Conservation (phyloP, 148 eudicot species). For the Camellia japonica region DNA sequence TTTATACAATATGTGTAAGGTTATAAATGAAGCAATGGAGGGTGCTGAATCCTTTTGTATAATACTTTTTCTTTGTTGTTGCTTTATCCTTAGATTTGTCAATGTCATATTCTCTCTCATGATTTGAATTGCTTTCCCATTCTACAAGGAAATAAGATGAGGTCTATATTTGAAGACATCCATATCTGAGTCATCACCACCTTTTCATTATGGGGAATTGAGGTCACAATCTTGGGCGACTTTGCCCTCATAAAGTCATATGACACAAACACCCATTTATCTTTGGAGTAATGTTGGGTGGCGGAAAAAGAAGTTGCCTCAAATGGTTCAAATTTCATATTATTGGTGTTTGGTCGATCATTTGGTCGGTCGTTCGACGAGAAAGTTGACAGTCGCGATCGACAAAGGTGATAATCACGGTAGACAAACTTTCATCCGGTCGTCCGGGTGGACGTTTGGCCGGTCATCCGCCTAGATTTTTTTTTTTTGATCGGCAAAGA, state of each 20-base stretch:
- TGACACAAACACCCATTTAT: neutral
- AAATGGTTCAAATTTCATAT: too few relatives aligned
- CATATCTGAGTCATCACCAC: constrained; percentile 36
- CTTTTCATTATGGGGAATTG: constrained; percentile 6
- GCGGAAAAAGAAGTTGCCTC: too few relatives aligned
- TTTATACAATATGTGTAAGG: constrained; percentile 6
- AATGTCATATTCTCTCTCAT: constrained; percentile 12
- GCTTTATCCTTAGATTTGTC: constrained; percentile 24
- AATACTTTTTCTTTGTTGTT: neutral
- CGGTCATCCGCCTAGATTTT: too few relatives aligned
- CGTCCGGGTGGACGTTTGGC: too few relatives aligned
- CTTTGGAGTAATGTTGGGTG: too few relatives aligned
- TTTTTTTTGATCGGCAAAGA: too few relatives aligned
- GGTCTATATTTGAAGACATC: constrained; percentile 38
- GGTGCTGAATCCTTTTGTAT: constrained; percentile 10
- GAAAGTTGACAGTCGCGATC: too few relatives aligned
- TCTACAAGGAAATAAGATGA: constrained; percentile 49
- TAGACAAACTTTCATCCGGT: too few relatives aligned
- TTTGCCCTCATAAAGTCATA: constrained; percentile 12
- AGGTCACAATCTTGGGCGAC: neutral
- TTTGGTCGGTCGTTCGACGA: too few relatives aligned
- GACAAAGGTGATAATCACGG: too few relatives aligned
- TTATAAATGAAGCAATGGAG: constrained; percentile 12
- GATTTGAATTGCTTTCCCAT: constrained; percentile 37
- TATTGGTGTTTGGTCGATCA: too few relatives aligned